phyloP scores from a whole-genome alignment of 2,329 filamentous ascomycete genomes.

The Coniochaeta prunicola region DNA sequence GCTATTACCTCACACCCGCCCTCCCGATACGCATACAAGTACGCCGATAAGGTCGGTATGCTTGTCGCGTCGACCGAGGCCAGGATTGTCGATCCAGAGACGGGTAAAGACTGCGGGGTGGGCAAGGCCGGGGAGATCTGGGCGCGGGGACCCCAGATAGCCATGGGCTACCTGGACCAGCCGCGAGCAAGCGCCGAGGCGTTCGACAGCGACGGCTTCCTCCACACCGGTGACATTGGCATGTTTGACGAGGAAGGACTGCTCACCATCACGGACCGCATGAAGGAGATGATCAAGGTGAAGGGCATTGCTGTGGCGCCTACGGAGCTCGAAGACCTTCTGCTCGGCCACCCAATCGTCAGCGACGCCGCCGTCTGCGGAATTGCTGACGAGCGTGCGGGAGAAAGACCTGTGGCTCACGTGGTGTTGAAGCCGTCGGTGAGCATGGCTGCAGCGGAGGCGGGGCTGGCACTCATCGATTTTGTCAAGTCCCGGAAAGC shows the following conservation, averaged over 20 bases:
- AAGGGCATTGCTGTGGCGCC: conserved; percentile 23
- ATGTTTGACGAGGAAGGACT: conserved; percentile 44
- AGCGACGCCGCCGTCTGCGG: conserved; percentile 56
- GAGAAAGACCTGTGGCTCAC: conserved; percentile 53
- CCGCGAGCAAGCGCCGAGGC: conserved; percentile 33
- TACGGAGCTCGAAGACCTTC: conserved; percentile 21
- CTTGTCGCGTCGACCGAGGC: conserved; percentile 46
- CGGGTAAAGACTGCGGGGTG: conserved; percentile 43
- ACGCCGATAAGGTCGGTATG: conserved; percentile 47
- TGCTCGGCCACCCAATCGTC: conserved; percentile 27
- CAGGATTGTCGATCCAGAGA: conserved; percentile 20
- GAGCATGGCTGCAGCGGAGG: conserved; percentile 37
- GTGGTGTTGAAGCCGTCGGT: conserved; percentile 32
- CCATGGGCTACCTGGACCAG: conserved; percentile 42
- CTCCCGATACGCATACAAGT: conserved; percentile 46
- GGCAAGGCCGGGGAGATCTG: conserved; percentile 40
- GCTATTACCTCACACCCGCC: conserved; percentile 57
- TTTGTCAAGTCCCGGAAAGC: too few species aligned
- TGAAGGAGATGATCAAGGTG: conserved; percentile 24
- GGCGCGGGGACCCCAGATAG: conserved; percentile 38
- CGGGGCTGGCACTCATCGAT: too few species aligned
- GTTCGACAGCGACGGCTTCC: conserved; percentile 47
- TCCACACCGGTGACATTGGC: conserved; percentile 54
- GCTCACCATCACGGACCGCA: conserved; percentile 8
- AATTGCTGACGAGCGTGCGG: conserved; percentile 38